Evolutionary conservation across 371 early-diverging fungal genomes (phyloP), one percentile per base, ranked within the genome.

Genomic region (Mortierella sp.): DNA sequence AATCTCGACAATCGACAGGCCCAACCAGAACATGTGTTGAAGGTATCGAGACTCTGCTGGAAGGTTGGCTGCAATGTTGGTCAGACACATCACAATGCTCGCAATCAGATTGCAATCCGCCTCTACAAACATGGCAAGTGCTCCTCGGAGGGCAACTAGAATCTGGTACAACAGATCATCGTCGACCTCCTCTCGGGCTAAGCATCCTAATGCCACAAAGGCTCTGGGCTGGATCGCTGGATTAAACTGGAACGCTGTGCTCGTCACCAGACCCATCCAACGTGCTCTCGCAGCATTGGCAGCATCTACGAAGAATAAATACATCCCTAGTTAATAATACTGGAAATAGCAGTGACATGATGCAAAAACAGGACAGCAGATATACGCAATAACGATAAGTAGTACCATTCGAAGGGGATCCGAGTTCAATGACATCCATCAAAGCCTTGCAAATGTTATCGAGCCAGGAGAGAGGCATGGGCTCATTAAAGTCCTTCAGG

Each of bases 151-250:
- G 0, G 94, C 93, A 0, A 93, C 93, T 28, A 97, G 75, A 30
- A 95, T 95, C 79, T 95, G 95, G 72, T 95, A 95, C 17, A 96
- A 76, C 47, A 95, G 70, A 64, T 92, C 93, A 62, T 95, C 94
- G 58, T 95, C 95, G 2, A 93, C 91, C 64, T 94, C 95, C 69
- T 92, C 90, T 23, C 92, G 88, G 0, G 95, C 93, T 27, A 97
- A 83, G 50, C 92, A 92, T 9, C 97, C 98, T 23, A 97, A 83
- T 6, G 93, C 89, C 17, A 96, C 92, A 82, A 97, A 97, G 0
- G 97, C 93, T 24, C 97, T 90, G 0, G 97, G 97, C 78, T 97
- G 98, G 32, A 96, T 87, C 0, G 95, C 94, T 9, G 93, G 95
- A 68, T 96, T 95, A 80, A 91, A 92, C 64, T 95, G 94, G 89